Conservation (phyloP, 805 yeast species). For the Wickerhamiella sorbophila region DNA sequence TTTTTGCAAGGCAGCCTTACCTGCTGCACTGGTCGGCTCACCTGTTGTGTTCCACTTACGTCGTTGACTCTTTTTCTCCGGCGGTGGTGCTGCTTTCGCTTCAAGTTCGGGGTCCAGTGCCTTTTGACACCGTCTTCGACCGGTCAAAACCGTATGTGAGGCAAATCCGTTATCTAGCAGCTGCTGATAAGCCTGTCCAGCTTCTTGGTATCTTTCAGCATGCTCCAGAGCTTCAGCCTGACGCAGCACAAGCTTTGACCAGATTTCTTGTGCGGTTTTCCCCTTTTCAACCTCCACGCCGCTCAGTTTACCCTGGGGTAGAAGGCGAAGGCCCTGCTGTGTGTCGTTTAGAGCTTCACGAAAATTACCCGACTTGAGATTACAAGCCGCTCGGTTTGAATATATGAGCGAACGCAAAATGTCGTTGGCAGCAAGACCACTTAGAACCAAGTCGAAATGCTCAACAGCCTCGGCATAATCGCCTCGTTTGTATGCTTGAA, state of each 20-base stretch:
- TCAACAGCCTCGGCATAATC: constrained; percentile 57
- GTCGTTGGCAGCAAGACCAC: constrained; percentile 48
- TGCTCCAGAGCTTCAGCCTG: constrained; percentile 79
- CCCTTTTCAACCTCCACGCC: constrained; percentile 34
- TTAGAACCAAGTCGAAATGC: constrained; percentile 42
- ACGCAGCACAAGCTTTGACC: constrained; percentile 53
- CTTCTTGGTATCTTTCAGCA: constrained; percentile 51
- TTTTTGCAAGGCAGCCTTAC: constrained; percentile 36
- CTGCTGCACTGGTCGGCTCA: constrained; percentile 21
- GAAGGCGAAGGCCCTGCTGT: constrained; percentile 33
- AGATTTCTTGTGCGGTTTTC: constrained; percentile 50
- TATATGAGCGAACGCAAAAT: constrained; percentile 49
- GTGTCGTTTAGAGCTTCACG: constrained; percentile 36
- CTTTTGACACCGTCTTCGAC: constrained; percentile 61
- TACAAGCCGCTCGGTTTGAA: constrained; percentile 63
- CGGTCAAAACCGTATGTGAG: constrained; percentile 54
- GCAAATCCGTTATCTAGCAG: constrained; percentile 57
- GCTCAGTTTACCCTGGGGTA: constrained; percentile 20
- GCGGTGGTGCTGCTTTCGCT: constrained; percentile 2
- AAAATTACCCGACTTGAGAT: constrained; percentile 56
- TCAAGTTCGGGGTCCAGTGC: constrained; percentile 41
- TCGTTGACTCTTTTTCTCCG: constrained; percentile 8
- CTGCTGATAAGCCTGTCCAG: constrained; percentile 45
- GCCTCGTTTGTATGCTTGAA: constrained; percentile 59
- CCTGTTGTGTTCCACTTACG: constrained; percentile 17